Percentiles rank a stretch among this genome's conserved stretches.
Conservation (phyloP, 768 basidiomycete species). For the Russula abietina region DNA sequence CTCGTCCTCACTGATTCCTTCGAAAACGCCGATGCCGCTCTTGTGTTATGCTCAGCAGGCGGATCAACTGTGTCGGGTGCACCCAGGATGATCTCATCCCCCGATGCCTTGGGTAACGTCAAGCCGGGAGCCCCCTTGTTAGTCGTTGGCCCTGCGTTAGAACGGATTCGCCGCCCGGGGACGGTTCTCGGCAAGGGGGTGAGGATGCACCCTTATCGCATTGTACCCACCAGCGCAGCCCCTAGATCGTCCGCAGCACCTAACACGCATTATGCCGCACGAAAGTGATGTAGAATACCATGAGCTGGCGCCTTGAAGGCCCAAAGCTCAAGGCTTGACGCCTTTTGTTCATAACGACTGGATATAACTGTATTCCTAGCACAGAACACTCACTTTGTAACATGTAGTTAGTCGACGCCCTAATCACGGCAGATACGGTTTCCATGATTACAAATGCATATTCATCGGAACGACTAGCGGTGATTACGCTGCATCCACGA, state of each 20-base stretch:
- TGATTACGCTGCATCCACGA: neutral
- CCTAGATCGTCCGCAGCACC: neutral
- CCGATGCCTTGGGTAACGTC: slow-evolving; percentile 20
- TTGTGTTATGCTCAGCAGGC: slow-evolving; percentile 38
- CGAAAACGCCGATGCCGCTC: slow-evolving; percentile 48
- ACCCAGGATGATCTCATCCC: slow-evolving; percentile 18
- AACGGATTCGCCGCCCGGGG: slow-evolving; percentile 41
- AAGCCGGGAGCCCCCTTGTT: slow-evolving; percentile 35
- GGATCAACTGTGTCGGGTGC: slow-evolving; percentile 26
- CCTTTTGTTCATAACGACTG: neutral
- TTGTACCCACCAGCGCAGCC: slow-evolving; percentile 27
- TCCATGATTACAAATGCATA: neutral
- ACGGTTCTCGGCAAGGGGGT: slow-evolving; percentile 41
- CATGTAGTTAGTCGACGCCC: slow-evolving; percentile 2
- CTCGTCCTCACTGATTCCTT: slow-evolving; percentile 29
- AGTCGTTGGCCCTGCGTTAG: slow-evolving; percentile 45
- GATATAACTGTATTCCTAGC: slow-evolving; percentile 17
- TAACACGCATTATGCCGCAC: slow-evolving; percentile 1
- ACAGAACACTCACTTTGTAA: slow-evolving; percentile 1
- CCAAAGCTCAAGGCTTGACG: slow-evolving; percentile 4
- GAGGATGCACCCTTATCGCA: slow-evolving; percentile 53
- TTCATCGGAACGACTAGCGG: neutral
- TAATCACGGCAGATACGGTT: slow-evolving; percentile 3
- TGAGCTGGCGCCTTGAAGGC: slow-evolving; percentile 5
- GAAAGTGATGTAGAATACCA: slow-evolving; percentile 11